phyloP scores from a whole-genome alignment of 1,139 yeast genomes.

The Hyphopichia wangnamkhiaoensis region DNA sequence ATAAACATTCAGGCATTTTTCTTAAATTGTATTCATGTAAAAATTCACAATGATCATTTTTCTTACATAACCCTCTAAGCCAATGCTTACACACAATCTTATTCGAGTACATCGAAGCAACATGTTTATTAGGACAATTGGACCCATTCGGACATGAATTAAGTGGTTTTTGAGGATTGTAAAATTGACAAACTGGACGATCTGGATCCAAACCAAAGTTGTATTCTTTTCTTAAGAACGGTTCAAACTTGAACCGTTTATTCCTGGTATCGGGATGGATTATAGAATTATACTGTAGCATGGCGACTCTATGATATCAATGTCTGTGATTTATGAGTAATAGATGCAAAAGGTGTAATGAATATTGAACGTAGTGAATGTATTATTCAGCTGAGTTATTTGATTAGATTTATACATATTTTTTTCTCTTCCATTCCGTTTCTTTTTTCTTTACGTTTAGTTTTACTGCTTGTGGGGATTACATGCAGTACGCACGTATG shows the following conservation, averaged over 20 bases:
- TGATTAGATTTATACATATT: too few species aligned
- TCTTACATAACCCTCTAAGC: slow-evolving; percentile 95
- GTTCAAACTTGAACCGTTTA: slow-evolving; percentile 74
- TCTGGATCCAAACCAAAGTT: slow-evolving; percentile 86
- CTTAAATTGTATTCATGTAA: slow-evolving; percentile 91
- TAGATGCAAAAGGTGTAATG: too few species aligned
- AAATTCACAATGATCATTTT: slow-evolving; percentile 95
- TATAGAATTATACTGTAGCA: slow-evolving; percentile 39
- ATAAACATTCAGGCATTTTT: slow-evolving; percentile 96
- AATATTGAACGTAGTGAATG: too few species aligned
- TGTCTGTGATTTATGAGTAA: too few species aligned
- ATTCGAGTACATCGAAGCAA: slow-evolving; percentile 75
- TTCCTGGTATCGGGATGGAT: slow-evolving; percentile 46
- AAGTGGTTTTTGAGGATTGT: slow-evolving; percentile 52
- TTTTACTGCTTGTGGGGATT: background rate
- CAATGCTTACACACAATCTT: slow-evolving; percentile 96
- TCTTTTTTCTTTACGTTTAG: background rate
- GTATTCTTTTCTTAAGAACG: slow-evolving; percentile 76
- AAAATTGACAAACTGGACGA: slow-evolving; percentile 84
- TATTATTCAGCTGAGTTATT: too few species aligned
- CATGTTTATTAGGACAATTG: slow-evolving; percentile 87
- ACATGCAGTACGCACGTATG: background rate
- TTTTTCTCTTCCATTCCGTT: background rate
- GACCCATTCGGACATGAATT: slow-evolving; percentile 84
- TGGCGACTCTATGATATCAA: slow-evolving; percentile 8